These are phyloP conservation scores for Rhodotorula sp. DNA, from an alignment of 1,284 basidiomycete genomes.

Conservation along the genomic window DNA sequence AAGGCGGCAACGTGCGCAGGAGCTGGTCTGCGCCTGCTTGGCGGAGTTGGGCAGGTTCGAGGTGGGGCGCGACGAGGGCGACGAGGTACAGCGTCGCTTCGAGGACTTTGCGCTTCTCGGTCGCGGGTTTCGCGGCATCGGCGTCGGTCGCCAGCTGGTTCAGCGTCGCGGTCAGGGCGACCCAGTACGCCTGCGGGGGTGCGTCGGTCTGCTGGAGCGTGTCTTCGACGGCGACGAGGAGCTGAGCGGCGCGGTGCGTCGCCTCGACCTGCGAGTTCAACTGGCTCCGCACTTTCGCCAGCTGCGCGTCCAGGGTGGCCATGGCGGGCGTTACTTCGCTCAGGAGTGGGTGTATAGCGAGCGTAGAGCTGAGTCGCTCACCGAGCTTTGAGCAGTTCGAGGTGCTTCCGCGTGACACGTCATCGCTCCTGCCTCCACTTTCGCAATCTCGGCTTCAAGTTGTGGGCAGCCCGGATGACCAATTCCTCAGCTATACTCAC, in stretches of 20 bases:
- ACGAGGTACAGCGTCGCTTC: conserved; percentile 88
- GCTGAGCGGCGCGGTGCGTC: conserved; percentile 84
- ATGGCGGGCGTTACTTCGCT: neutral
- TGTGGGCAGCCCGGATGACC: too few species aligned
- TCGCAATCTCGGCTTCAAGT: too few species aligned
- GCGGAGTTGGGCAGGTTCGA: conserved; percentile 55
- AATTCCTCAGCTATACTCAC: too few species aligned
- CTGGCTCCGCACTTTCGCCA: conserved; percentile 86
- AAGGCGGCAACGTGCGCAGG: conserved; percentile 44
- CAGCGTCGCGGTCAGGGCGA: conserved; percentile 72
- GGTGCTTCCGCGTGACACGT: too few species aligned
- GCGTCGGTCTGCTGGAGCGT: conserved; percentile 62
- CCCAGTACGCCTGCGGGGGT: conserved; percentile 77
- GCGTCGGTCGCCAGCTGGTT: conserved; percentile 55
- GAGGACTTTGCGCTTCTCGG: conserved; percentile 61
- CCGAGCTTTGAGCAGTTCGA: too few species aligned
- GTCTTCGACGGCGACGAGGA: conserved; percentile 83
- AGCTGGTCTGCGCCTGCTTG: conserved; percentile 53
- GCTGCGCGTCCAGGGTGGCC: conserved; percentile 48
- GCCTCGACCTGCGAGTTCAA: conserved; percentile 75
- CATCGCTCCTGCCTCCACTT: too few species aligned
- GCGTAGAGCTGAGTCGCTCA: neutral
- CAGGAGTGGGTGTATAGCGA: too few species aligned
- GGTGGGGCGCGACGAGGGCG: conserved; percentile 69
- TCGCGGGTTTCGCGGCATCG: conserved; percentile 64